These are phyloP conservation scores for Diplodia mutila DNA, from an alignment of 2,329 filamentous ascomycete genomes.

Conservation along the genomic window DNA sequence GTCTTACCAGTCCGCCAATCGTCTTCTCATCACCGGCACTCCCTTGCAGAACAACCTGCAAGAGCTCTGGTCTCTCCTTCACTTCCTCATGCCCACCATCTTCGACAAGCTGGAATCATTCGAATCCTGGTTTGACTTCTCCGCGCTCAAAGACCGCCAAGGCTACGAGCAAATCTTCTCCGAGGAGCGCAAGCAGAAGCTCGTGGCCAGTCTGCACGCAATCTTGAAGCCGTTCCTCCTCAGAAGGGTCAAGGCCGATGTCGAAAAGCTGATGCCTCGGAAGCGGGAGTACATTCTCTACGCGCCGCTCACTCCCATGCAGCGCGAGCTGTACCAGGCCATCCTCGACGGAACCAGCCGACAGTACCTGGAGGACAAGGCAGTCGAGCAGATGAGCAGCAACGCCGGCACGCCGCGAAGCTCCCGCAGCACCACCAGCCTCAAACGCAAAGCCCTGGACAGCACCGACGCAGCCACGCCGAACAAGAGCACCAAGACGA, in stretches of 20 bases:
- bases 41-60: constrained; percentile 94
- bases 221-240: constrained; percentile 91
- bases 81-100: constrained; percentile 89
- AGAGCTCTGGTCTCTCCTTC: constrained; percentile 91
- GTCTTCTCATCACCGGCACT: constrained; percentile 91
- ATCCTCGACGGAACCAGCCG: constrained; percentile 63
- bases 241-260: constrained; percentile 87
- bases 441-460: constrained; percentile 59
- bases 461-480: constrained; percentile 52
- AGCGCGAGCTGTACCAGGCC: constrained; percentile 86
- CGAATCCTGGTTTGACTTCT: constrained; percentile 96
- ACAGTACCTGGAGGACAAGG: constrained; percentile 72
- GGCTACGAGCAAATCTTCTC: constrained; percentile 78
- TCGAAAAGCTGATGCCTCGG: constrained; percentile 87
- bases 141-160: constrained; percentile 81
- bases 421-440: constrained; percentile 47
- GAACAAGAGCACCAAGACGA: constrained; percentile 76
- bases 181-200: constrained; percentile 74
- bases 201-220: constrained; percentile 87
- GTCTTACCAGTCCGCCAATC: constrained; percentile 85
- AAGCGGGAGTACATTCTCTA: constrained; percentile 97
- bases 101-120: constrained; percentile 94
- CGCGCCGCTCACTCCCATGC: constrained; percentile 86
- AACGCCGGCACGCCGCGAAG: constrained; percentile 55
- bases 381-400: constrained; percentile 62